Evolutionary conservation across 192 early-diverging fungal genomes (phyloP).

Genomic region (Fimicolochytrium jonesii): DNA sequence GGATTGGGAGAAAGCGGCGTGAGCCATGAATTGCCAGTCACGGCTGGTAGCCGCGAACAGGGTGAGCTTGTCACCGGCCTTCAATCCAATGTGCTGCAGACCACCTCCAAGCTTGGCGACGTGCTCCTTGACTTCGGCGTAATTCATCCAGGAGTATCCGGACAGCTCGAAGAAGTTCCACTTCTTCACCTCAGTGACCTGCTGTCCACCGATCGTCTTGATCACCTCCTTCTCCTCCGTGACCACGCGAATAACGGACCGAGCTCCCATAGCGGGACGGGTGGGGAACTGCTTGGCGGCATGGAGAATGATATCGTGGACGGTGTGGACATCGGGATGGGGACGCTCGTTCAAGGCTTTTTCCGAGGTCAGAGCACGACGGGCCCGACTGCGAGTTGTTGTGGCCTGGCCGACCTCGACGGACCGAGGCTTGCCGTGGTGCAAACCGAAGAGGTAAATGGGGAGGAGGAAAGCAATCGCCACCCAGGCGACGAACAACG

Average conservation of each 20-base stretch:
- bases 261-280: constrained; percentile 66
- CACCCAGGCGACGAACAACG: constrained; percentile 35
- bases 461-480: constrained; percentile 30
- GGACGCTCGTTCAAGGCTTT: constrained; percentile 5
- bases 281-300: constrained; percentile 50
- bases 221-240: constrained; percentile 73
- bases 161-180: constrained; percentile 82
- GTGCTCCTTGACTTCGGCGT: constrained; percentile 54
- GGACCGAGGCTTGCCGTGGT: constrained; percentile 27
- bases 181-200: constrained; percentile 65
- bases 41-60: constrained; percentile 45
- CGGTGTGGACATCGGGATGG: constrained; percentile 49
- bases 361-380: constrained; percentile 13
- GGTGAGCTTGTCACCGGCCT: constrained; percentile 38
- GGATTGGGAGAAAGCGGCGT: constrained; percentile 61
- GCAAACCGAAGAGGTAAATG: constrained; percentile 18
- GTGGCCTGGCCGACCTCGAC: constrained; percentile 19
- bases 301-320: constrained; percentile 69
- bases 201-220: constrained; percentile 51
- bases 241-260: constrained; percentile 58
- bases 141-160: constrained; percentile 78
- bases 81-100: constrained; percentile 63
- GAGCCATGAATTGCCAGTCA: constrained; percentile 64
- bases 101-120: constrained; percentile 64
- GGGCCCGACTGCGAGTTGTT: constrained; percentile 9